phyloP scores from a whole-genome alignment of 371 early-diverging fungal species.

The Haplosporangium sp. region DNA sequence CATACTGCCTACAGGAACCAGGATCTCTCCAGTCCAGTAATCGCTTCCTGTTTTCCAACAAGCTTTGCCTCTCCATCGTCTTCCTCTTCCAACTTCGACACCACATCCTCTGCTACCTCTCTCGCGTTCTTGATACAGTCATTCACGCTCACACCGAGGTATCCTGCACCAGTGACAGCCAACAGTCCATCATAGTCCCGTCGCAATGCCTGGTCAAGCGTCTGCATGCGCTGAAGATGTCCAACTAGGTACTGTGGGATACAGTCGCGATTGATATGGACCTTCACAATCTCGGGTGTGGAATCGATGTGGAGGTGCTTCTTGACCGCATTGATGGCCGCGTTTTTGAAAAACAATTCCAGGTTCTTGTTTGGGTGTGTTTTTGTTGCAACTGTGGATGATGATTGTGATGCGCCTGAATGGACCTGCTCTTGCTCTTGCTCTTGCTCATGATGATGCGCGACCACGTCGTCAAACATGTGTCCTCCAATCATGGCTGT shows the following conservation, averaged over 20 bases:
- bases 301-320: conserved; percentile 66
- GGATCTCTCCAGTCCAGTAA: conserved; percentile 47
- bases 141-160: conserved; percentile 88
- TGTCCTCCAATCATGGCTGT: conserved; percentile 96
- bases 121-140: conserved; percentile 84
- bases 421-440: background rate
- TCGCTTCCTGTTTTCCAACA: conserved; percentile 45
- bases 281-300: conserved; percentile 64
- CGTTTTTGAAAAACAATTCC: conserved; percentile 37
- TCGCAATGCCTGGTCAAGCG: conserved; percentile 65
- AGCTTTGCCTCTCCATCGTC: conserved; percentile 41
- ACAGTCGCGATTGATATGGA: conserved; percentile 78
- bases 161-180: conserved; percentile 84
- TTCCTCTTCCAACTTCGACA: conserved; percentile 41
- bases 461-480: conserved; percentile 65
- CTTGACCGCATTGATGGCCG: conserved; percentile 59
- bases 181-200: conserved; percentile 66
- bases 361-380: conserved; percentile 8
- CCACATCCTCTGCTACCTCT: conserved; percentile 64
- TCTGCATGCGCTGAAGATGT: conserved; percentile 72
- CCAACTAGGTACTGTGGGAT: conserved; percentile 93
- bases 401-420: background rate
- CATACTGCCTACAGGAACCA: conserved; percentile 26
- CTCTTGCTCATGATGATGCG: background rate
- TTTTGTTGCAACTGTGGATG: background rate